A percentile compares a stretch with the other conserved stretches of the same genome.
Evolutionary conservation across 2,329 filamentous ascomycete genomes (phyloP).

Genomic region (Aspergillus fumigatus): DNA sequence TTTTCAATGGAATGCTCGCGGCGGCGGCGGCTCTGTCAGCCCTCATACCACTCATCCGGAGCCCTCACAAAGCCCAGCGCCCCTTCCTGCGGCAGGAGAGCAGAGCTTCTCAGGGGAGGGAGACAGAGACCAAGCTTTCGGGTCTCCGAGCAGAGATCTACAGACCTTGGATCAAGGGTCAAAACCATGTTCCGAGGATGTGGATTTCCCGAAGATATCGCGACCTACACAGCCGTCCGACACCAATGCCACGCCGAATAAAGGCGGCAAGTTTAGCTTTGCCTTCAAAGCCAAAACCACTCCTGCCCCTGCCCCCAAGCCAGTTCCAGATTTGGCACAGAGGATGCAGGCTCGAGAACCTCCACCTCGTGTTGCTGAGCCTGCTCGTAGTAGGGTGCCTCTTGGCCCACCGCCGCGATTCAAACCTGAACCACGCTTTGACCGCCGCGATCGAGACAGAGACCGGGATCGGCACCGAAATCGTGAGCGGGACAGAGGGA

Average conservation of each 20-base stretch:
- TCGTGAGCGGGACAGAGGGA: conserved; percentile 28
- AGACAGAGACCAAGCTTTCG: conserved; percentile 58
- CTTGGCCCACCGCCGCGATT: conserved; percentile 35
- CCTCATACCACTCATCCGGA: conserved; percentile 36
- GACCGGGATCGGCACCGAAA: conserved; percentile 33
- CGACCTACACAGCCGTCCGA: conserved; percentile 53
- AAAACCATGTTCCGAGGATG: conserved; percentile 40
- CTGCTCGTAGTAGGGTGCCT: conserved; percentile 36
- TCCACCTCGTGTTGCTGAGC: conserved; percentile 29
- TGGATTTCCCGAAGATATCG: conserved; percentile 49
- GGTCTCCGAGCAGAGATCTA: conserved; percentile 57
- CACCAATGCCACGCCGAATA: conserved; percentile 49
- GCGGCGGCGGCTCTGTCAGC: conserved; percentile 45
- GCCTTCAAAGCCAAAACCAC: conserved; percentile 78
- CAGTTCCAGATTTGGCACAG: conserved; percentile 47
- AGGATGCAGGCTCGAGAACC: conserved; percentile 43
- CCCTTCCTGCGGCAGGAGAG: conserved; percentile 30
- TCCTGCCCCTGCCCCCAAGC: conserved; percentile 50
- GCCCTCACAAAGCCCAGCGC: conserved; percentile 29
- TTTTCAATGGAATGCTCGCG: conserved; percentile 64
- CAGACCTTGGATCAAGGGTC: conserved; percentile 59
- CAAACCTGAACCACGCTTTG: conserved; percentile 38
- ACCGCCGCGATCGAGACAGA: conserved; percentile 41
- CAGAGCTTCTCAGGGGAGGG: conserved; percentile 37
- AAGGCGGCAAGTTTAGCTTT: conserved; percentile 78